Percentiles rank a stretch among this genome's conserved stretches.
Conservation (phyloP, 345 rosid genomes). For the Camelina sativa region DNA sequence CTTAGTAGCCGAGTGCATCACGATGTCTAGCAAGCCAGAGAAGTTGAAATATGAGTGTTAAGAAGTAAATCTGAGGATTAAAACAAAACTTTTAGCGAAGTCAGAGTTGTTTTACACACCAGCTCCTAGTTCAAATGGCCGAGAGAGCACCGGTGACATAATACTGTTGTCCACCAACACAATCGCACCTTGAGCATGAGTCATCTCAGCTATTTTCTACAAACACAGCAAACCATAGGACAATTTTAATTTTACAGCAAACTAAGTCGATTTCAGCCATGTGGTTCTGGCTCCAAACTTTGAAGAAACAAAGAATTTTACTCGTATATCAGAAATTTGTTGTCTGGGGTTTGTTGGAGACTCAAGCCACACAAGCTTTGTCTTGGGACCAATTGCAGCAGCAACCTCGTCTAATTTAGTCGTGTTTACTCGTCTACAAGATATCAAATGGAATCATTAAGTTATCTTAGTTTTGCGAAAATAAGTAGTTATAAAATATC, state of each 20-base stretch:
- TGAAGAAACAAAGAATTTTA: conserved; percentile 35
- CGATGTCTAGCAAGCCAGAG: conserved; percentile 66
- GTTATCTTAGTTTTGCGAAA: conserved; percentile 19
- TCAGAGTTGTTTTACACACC: conserved; percentile 49
- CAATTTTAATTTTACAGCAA: neutral
- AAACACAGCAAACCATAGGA: conserved; percentile 3
- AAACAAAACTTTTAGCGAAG: neutral
- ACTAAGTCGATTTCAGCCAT: neutral
- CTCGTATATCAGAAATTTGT: conserved; percentile 83
- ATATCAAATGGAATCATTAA: conserved; percentile 23
- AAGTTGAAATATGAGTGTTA: conserved; percentile 21
- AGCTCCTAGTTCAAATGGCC: conserved; percentile 93
- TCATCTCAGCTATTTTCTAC: conserved; percentile 85
- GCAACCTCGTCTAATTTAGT: conserved; percentile 71
- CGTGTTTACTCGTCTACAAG: conserved; percentile 80
- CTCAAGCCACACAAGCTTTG: conserved; percentile 94
- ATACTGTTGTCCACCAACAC: conserved; percentile 92
- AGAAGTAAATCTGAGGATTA: conserved; percentile 20
- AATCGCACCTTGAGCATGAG: conserved; percentile 83
- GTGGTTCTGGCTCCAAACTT: neutral
- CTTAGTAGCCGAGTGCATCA: conserved; percentile 97
- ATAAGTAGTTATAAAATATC: neutral
- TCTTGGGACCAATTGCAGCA: conserved; percentile 71
- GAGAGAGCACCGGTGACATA: conserved; percentile 89
- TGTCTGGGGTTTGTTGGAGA: conserved; percentile 92